A percentile compares a stretch with the other conserved stretches of the same genome.
Evolutionary conservation across 768 basidiomycete genomes (phyloP).

Genomic region (Sporobolomyces pararoseus): DNA sequence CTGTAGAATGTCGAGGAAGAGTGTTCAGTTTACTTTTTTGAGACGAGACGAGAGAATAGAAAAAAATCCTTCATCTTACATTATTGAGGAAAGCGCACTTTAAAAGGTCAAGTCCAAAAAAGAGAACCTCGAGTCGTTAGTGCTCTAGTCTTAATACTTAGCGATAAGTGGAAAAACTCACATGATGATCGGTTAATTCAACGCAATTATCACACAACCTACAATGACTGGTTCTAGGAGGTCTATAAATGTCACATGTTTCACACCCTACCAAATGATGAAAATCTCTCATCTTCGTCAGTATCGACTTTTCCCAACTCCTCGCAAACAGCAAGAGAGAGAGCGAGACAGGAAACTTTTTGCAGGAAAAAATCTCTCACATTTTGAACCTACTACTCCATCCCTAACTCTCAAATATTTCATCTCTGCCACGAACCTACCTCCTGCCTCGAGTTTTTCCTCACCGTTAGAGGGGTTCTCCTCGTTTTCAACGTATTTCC

Average conservation of each 20-base stretch:
- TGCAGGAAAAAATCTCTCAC: too few relatives aligned
- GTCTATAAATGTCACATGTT: conserved; percentile 87
- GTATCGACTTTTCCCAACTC: too few relatives aligned
- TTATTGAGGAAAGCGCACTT: conserved; percentile 68
- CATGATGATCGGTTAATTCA: conserved; percentile 85
- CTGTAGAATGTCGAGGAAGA: conserved; percentile 10
- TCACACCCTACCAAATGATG: conserved; percentile 64
- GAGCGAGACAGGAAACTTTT: background rate
- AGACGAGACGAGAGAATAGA: background rate
- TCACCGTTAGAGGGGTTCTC: conserved; percentile 54
- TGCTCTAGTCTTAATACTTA: too few relatives aligned
- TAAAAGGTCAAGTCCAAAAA: too few relatives aligned
- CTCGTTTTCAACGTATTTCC: conserved; percentile 17
- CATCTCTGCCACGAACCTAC: conserved; percentile 51
- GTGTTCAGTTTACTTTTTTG: background rate
- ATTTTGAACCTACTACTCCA: conserved; percentile 52
- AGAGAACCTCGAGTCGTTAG: too few relatives aligned
- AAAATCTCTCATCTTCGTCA: too few relatives aligned
- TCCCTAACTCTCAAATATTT: conserved; percentile 62
- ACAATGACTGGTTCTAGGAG: conserved; percentile 91
- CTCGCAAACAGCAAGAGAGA: too few relatives aligned
- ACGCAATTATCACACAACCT: conserved; percentile 98
- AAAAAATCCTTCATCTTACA: conserved; percentile 9
- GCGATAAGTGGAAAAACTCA: conserved; percentile 5
- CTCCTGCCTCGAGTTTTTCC: conserved; percentile 51